Evolutionary conservation across 306 rosid genomes (phyloP), one percentile per base, ranked within the genome.

Genomic region (Rubus parviflorus): DNA sequence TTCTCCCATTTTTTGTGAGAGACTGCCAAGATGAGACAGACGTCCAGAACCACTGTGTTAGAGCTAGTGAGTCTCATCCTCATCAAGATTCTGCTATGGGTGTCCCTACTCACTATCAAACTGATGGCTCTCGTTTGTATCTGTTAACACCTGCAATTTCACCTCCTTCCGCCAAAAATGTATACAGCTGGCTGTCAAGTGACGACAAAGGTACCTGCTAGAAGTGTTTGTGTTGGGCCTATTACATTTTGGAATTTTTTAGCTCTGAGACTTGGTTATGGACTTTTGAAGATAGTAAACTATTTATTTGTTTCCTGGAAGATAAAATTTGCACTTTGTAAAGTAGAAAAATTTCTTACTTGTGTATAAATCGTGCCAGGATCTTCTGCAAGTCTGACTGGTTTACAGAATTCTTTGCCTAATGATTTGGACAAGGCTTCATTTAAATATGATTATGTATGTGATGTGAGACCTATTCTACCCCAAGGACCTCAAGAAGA

Each of bases 91-190:
- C 62, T 72, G 75, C 56, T 48, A 23, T 83, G 67, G 87, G 89
- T 45, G 80, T 89, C 76, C 77, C 94, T 16, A 75, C 86, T 75
- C 89, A 85, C 89, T 91, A 80, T 85, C 90, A 83, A 87, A 90
- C 90, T 76, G 97, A 94, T 85, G 98, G 97, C 75, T 87, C 94
- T 72, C 72, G 23, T 84, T 78, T 89, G 52, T 90, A 86, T 83
- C 68, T 92, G 66, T 81, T 94, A 76, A 89, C 93, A 60, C 92
- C 97, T 56, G 84, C 82, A 68, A 76, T 81, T 73, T 83, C 88
- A 80, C 98, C 98, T 70, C 98, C 98, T 82, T 62, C 97, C 20
- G 81, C 68, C 19, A 63, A 67, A 64, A 79, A 87, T 82, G 97
- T 94, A 49, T 73, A 12, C 30, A 77, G 85, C 85, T 94, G 98